Evolutionary conservation across 148 eudicot species (phyloP), one percentile per base, ranked within the genome.

Genomic region (Pouteria glomerata): DNA sequence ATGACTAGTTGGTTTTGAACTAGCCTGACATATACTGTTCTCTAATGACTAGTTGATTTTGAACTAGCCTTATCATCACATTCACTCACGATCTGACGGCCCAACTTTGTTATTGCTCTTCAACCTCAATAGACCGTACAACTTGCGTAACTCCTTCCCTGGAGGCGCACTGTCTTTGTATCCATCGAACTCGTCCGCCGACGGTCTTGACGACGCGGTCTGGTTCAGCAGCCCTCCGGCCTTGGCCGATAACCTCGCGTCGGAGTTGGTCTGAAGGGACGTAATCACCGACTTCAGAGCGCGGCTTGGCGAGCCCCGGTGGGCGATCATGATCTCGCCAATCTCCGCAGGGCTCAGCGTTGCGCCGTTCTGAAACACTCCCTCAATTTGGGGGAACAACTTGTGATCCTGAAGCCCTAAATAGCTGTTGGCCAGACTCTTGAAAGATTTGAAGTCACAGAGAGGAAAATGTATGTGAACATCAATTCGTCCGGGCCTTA

Each of bases 401-500:
- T 94, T 94, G 44, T 94, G 98, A 18, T 94, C 98, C 45, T 73
- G 88, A 8, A 95, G 70, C 21, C 97, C 97, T 15, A 92, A 63
- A 66, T 90, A 87, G 71, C 78, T 92, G 48, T 41, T 85, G 0
- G 94, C 99, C 33, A 95, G 68, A 11, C 68, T 82, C 77, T 87
- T 92, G 69, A 95, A 95, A 6, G 83, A 85, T 29, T 75, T 83
- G 78, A 92, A 95, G 79, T 95, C 85, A 39, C 96, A 90, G 3
- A 84, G 63, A 0, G 97, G 96, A 15, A 95, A 92, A 65, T 89
- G 74, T 23, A 94, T 86, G 39, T 91, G 97, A 4, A 91, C 98
- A 56, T 94, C 98, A 37, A 94, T 84, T 70, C 98, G 81, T 4
- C 97, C 98, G 6, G 98, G 98, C 15, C 98, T 77, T 14, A 94